phyloP scores from a whole-genome alignment of 1,284 basidiomycete species.

The Marasmius tenuissimus region DNA sequence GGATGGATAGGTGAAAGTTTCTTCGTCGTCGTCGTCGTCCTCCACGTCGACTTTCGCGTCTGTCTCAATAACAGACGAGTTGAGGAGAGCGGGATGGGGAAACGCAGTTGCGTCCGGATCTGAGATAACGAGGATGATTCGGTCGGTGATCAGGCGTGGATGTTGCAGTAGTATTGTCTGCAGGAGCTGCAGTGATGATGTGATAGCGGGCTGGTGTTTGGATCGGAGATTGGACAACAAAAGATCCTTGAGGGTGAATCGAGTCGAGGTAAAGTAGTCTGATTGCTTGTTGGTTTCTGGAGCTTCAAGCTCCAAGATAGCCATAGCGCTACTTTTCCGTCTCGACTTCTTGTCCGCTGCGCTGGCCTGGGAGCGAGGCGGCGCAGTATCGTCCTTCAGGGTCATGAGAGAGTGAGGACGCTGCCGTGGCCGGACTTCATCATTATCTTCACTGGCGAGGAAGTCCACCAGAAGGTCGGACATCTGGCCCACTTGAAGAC shows the following conservation, averaged over 20 bases:
- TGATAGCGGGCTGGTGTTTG: conserved; percentile 58
- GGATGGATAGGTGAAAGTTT: conserved; percentile 67
- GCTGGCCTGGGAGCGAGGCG: conserved; percentile 30
- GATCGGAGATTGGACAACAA: conserved; percentile 79
- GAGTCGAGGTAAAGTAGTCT: conserved; percentile 81
- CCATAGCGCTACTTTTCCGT: conserved; percentile 84
- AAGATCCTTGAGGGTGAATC: conserved; percentile 90
- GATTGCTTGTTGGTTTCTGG: conserved; percentile 66
- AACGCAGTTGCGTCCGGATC: conserved; percentile 76
- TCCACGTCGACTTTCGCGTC: background rate
- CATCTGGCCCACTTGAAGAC: conserved; percentile 70
- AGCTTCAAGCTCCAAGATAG: conserved; percentile 80
- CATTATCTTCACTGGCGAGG: conserved; percentile 81
- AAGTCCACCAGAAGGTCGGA: conserved; percentile 75
- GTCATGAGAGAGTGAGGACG: conserved; percentile 49
- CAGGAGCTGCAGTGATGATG: conserved; percentile 79
- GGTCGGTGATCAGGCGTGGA: conserved; percentile 64
- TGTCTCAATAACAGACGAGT: conserved; percentile 19
- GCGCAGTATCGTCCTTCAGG: conserved; percentile 34
- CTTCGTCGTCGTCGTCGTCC: conserved; percentile 56
- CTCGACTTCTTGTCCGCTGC: conserved; percentile 41
- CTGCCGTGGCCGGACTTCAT: conserved; percentile 52
- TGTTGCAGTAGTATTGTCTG: conserved; percentile 74
- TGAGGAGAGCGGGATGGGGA: conserved; percentile 54
- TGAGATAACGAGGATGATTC: conserved; percentile 66